A percentile compares a stretch with the other conserved stretches of the same genome.
phyloP scores from a whole-genome alignment of 208 protist genomes.

The Crithidia expoeki region DNA sequence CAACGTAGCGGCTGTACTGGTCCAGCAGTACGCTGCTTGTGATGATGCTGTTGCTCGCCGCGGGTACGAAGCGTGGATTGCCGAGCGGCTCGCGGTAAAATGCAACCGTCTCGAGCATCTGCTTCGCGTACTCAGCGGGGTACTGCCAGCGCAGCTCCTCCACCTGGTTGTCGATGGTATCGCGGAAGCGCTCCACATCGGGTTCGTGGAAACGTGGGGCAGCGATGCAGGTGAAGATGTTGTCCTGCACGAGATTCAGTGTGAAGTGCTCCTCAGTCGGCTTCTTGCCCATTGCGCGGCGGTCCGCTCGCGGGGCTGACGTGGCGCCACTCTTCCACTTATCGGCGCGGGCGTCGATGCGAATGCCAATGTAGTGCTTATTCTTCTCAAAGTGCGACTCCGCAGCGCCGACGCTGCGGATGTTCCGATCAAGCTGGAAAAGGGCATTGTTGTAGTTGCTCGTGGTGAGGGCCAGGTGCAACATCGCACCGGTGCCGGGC shows the following conservation, averaged over 20 bases:
- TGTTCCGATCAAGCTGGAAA: conserved; percentile 86
- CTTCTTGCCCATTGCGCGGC: conserved; percentile 10
- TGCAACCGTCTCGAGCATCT: conserved; percentile 84
- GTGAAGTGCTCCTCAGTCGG: conserved; percentile 39
- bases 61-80: conserved; percentile 82
- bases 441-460: conserved; percentile 87
- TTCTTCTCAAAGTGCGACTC: conserved; percentile 78
- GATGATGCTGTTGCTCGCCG: conserved; percentile 70
- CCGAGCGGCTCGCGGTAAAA: conserved; percentile 90
- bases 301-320: conserved; percentile 21
- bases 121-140: conserved; percentile 75
- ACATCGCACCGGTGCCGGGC: conserved; percentile 71
- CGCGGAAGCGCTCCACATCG: conserved; percentile 84
- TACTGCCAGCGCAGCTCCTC: conserved; percentile 84
- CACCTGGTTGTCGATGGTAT: conserved; percentile 87
- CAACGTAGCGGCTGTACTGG: conserved; percentile 77
- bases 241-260: conserved; percentile 78
- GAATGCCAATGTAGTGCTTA: conserved; percentile 86
- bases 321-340: conserved; percentile 56
- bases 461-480: conserved; percentile 82
- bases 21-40: conserved; percentile 71
- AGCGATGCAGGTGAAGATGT: conserved; percentile 80
- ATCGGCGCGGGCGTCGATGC: conserved; percentile 73
- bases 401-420: conserved; percentile 74
- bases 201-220: conserved; percentile 81